These are phyloP conservation scores for Candida nitratophila DNA, from an alignment of 805 yeast species.

Conservation along the genomic window DNA sequence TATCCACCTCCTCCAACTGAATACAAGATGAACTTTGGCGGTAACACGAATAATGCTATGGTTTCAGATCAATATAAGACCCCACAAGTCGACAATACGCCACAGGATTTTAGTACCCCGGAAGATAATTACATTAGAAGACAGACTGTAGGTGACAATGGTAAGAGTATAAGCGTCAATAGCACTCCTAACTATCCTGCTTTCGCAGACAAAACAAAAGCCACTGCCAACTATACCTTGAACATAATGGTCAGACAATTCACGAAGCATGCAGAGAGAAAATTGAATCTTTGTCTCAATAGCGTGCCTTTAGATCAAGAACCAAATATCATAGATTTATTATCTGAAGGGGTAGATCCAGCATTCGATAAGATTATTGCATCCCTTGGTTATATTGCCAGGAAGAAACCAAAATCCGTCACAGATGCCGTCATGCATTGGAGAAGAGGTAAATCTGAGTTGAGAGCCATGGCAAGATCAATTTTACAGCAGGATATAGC, in stretches of 20 bases:
- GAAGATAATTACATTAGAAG: constrained; percentile 14
- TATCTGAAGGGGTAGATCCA: constrained; percentile 83
- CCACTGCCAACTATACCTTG: constrained; percentile 71
- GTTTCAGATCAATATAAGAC: not conserved
- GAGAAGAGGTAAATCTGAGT: constrained; percentile 90
- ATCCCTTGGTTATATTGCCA: constrained; percentile 85
- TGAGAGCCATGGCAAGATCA: constrained; percentile 58
- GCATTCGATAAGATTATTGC: constrained; percentile 79
- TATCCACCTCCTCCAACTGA: not conserved
- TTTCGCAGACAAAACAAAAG: constrained; percentile 44
- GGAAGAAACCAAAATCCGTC: constrained; percentile 87
- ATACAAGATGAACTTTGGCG: not conserved
- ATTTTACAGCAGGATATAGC: constrained; percentile 36
- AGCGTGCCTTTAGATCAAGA: constrained; percentile 60
- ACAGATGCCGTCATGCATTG: constrained; percentile 98
- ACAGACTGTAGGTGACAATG: constrained; percentile 1
- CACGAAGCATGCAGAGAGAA: constrained; percentile 88
- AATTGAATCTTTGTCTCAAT: constrained; percentile 64
- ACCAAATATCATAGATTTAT: constrained; percentile 69
- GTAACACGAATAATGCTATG: not conserved
- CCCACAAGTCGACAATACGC: not conserved
- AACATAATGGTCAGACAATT: constrained; percentile 94
- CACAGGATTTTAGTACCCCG: not conserved
- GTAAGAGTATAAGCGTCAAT: constrained; percentile 7
- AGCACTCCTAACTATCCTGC: constrained; percentile 1